These are phyloP conservation scores for Globisporangium nunn DNA, from an alignment of 352 stramenopile genomes.

Conservation along the genomic window DNA sequence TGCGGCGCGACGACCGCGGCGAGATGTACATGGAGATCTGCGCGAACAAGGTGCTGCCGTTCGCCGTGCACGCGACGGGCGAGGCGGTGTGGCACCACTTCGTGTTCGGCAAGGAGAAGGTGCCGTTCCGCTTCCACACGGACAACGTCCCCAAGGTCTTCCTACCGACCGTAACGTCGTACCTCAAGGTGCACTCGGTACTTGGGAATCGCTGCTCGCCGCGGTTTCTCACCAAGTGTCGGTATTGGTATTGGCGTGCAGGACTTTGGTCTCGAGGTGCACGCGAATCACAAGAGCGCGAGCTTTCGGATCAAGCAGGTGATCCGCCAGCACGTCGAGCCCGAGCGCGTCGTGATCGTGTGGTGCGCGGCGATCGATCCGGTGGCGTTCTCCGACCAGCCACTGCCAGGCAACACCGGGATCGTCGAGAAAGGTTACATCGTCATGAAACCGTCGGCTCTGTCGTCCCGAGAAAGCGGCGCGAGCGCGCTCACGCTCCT, in stretches of 20 bases:
- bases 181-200: constrained; percentile 7
- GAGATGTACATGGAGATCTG: constrained; percentile 22
- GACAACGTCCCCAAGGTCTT: constrained; percentile 20
- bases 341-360: constrained; percentile 36
- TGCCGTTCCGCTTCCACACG: constrained; percentile 24
- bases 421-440: constrained; percentile 41
- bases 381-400: constrained; percentile 29
- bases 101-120: constrained; percentile 16
- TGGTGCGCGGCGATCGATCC: constrained; percentile 34
- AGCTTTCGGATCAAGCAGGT: constrained; percentile 36
- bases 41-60: constrained; percentile 26
- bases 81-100: constrained; percentile 38
- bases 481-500: constrained; percentile 7
- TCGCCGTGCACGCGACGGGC: constrained; percentile 16
- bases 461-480: not conserved
- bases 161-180: constrained; percentile 2
- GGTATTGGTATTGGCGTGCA: not conserved
- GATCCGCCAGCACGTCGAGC: constrained; percentile 22
- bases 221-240: not conserved
- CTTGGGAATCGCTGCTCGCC: not conserved
- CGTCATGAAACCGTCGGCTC: constrained; percentile 19
- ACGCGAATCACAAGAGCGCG: constrained; percentile 20
- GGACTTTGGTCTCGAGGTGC: constrained; percentile 27
- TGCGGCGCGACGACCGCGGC: constrained; percentile 16
- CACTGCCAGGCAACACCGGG: constrained; percentile 24